Base-by-base conservation (phyloP, 2,329 filamentous ascomycete genomes). In the Fusarium hainanense region DNA sequence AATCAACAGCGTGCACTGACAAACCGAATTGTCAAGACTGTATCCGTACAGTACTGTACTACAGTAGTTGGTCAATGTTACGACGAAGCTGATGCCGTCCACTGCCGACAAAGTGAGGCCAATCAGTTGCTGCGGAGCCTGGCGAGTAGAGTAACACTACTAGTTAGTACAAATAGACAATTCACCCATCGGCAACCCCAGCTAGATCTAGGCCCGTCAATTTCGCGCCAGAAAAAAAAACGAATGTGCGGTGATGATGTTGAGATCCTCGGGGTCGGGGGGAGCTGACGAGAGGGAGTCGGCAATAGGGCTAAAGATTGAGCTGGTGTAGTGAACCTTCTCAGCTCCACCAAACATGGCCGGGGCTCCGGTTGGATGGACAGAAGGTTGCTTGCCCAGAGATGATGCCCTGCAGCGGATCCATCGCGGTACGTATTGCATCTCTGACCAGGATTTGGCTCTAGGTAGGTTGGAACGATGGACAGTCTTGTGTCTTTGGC, bases 291-390 rank as follows among this genome's bases (percentile, higher is more conserved):
- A 66, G 64, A 63, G 64, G 64, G 68, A 73, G 58, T 72, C 66
- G 70, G 72, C 59, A 75, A 68, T 75, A 75, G 73, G 73, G 73
- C 73, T 75, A 75, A 74, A 52, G 66, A 68, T 70, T 74, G 64
- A 73, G 68, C 68, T 72, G 73, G 71, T 68, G 66, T 70, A 61
- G 47, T 66, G 54, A 68, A 47, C 42, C 34, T 51, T 27, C 49
- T 50, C 52, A 71, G 68, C 73, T 74, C 73, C 73, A 75, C 72
- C 60, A 70, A 70, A 68, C 69, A 42, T 68, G 61, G 67, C 70
- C 64, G 64, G 72, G 72, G 68, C 64, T 61, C 57, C 63, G 63
- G 66, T 71, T 70, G 70, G 68, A 72, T 74, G 68, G 58, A 60
- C 46, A 59, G 61, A 37, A 59, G 34, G 63, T 54, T 70, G 52